phyloP scores from a whole-genome alignment of 495 filamentous ascomycete species.

The Penicillium pancosmium region DNA sequence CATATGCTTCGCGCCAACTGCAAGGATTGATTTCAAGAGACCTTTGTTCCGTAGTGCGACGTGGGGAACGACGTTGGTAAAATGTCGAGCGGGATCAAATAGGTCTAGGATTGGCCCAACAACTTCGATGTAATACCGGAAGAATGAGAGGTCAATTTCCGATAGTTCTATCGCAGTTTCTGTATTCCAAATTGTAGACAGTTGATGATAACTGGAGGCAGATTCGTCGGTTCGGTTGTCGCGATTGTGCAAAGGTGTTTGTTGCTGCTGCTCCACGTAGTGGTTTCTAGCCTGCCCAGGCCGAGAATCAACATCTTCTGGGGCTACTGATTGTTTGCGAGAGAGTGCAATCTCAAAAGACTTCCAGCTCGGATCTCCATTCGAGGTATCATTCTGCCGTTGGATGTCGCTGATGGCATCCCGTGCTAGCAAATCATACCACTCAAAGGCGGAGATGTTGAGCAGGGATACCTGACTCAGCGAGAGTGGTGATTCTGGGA shows the following conservation, averaged over 20 bases:
- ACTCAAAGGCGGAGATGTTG: constrained; percentile 21
- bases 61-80: constrained; percentile 21
- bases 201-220: not conserved
- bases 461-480: constrained; percentile 16
- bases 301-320: not conserved
- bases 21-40: constrained; percentile 22
- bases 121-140: constrained; percentile 13
- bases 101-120: constrained; percentile 18
- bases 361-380: constrained; percentile 1
- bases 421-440: constrained; percentile 23
- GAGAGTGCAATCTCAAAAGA: not conserved
- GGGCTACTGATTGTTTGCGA: not conserved
- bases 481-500: constrained; percentile 15
- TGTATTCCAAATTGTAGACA: constrained; percentile 8
- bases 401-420: constrained; percentile 22
- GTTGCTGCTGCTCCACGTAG: not conserved
- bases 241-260: not conserved
- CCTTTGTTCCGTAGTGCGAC: constrained; percentile 22
- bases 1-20: constrained; percentile 19
- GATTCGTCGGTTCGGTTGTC: not conserved
- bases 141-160: constrained; percentile 5
- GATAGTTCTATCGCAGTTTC: constrained; percentile 9
- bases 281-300: not conserved
- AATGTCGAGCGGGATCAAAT: constrained; percentile 22
- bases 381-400: not conserved